These are phyloP conservation scores for Leptoxyphium fumago DNA, from an alignment of 2,329 filamentous ascomycete genomes.

Conservation along the genomic window DNA sequence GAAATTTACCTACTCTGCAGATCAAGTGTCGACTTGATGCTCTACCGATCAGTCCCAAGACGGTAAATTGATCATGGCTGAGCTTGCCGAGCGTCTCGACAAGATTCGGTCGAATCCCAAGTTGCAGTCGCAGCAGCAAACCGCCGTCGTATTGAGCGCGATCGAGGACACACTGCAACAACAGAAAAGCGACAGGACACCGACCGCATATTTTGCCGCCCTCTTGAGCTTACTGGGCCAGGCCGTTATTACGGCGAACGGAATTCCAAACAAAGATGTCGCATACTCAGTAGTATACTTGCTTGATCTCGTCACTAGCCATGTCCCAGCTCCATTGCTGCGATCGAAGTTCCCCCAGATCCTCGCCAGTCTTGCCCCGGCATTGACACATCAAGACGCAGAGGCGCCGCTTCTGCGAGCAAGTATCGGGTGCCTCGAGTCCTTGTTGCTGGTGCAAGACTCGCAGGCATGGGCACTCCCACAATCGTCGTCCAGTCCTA, in stretches of 20 bases:
- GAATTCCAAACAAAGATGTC: slow-evolving; percentile 64
- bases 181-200: slow-evolving; percentile 66
- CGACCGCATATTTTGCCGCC: slow-evolving; percentile 93
- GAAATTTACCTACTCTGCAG: neutral
- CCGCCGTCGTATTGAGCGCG: slow-evolving; percentile 71
- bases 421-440: slow-evolving; percentile 85
- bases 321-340: slow-evolving; percentile 71
- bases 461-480: slow-evolving; percentile 74
- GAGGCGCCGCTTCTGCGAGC: slow-evolving; percentile 77
- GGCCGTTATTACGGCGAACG: slow-evolving; percentile 47
- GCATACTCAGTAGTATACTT: slow-evolving; percentile 84
- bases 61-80: neutral
- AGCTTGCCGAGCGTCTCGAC: slow-evolving; percentile 75
- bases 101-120: slow-evolving; percentile 89
- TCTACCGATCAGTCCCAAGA: neutral
- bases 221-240: slow-evolving; percentile 75
- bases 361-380: slow-evolving; percentile 69
- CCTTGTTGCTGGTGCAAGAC: slow-evolving; percentile 82
- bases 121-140: slow-evolving; percentile 88
- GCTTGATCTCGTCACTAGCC: slow-evolving; percentile 79
- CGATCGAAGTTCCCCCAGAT: slow-evolving; percentile 93
- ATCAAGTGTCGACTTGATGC: neutral
- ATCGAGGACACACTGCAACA: slow-evolving; percentile 88
- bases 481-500: slow-evolving; percentile 67
- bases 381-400: slow-evolving; percentile 63